Evolutionary conservation across 2,329 filamentous ascomycete genomes (phyloP).

Genomic region (Botrytis fabae): DNA sequence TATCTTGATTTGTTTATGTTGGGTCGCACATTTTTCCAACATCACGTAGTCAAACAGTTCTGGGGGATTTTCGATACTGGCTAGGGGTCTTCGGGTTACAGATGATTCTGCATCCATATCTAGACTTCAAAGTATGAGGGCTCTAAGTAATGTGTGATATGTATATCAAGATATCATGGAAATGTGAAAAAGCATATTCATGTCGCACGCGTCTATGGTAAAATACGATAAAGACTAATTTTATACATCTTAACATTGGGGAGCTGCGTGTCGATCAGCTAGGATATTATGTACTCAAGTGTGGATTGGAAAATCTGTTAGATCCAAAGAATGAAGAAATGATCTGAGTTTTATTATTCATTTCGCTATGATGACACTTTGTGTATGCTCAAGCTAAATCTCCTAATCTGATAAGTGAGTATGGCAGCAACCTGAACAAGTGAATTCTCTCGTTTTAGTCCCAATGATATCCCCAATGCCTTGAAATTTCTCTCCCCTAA

Average conservation of each 20-base stretch:
- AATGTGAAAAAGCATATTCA: background rate
- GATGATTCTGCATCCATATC: too few relatives aligned
- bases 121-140: background rate
- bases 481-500: background rate
- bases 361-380: background rate
- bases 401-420: background rate
- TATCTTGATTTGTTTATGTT: too few relatives aligned
- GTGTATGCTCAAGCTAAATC: background rate
- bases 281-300: background rate
- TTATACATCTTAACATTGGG: background rate
- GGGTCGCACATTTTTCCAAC: too few relatives aligned
- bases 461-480: background rate
- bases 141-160: background rate
- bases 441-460: background rate
- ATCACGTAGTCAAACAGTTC: too few relatives aligned
- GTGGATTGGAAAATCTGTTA: background rate
- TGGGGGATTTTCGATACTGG: too few relatives aligned
- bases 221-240: fast-evolving
- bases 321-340: background rate
- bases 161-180: background rate
- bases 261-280: background rate
- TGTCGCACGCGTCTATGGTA: fast-evolving
- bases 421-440: background rate
- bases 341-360: fast-evolving
- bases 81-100: too few relatives aligned